Evolutionary conservation across 2,329 filamentous ascomycete species (phyloP).

Genomic region (Penicillium sp.): DNA sequence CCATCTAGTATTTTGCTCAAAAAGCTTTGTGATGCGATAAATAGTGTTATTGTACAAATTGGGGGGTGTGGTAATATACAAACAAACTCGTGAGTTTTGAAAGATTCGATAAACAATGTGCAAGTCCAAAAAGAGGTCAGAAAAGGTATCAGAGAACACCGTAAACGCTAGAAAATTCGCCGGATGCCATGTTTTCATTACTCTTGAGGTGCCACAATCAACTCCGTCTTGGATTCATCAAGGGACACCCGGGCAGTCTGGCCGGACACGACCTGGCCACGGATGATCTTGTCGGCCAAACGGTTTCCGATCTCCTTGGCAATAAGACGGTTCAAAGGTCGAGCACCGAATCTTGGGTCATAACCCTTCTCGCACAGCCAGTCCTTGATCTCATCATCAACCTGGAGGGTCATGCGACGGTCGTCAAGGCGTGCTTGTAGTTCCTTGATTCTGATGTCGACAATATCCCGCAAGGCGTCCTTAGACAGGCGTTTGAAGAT

Average conservation of each 20-base stretch:
- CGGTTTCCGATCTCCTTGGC: slow-evolving; percentile 85
- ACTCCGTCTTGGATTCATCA: slow-evolving; percentile 60
- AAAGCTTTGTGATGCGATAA: background rate
- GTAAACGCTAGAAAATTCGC: slow-evolving; percentile 2
- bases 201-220: slow-evolving; percentile 52
- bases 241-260: slow-evolving; percentile 72
- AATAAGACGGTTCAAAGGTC: slow-evolving; percentile 88
- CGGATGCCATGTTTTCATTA: slow-evolving; percentile 11
- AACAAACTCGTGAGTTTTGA: slow-evolving; percentile 13
- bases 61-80: slow-evolving; percentile 13
- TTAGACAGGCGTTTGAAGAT: slow-evolving; percentile 85
- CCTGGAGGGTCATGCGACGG: slow-evolving; percentile 74
- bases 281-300: slow-evolving; percentile 88
- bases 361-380: slow-evolving; percentile 92
- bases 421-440: slow-evolving; percentile 82
- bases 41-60: slow-evolving; percentile 14
- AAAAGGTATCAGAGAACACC: slow-evolving; percentile 3
- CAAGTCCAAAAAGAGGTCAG: slow-evolving; percentile 6
- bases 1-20: too few relatives aligned
- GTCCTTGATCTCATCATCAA: slow-evolving; percentile 70
- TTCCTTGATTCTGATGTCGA: slow-evolving; percentile 86
- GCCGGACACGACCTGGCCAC: slow-evolving; percentile 75
- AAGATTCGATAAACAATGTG: slow-evolving; percentile 6
- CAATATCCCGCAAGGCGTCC: slow-evolving; percentile 81
- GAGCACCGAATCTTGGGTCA: slow-evolving; percentile 85